Conservation (phyloP, 2,329 filamentous ascomycete species). For the Scopulariopsis brevicaulis region DNA sequence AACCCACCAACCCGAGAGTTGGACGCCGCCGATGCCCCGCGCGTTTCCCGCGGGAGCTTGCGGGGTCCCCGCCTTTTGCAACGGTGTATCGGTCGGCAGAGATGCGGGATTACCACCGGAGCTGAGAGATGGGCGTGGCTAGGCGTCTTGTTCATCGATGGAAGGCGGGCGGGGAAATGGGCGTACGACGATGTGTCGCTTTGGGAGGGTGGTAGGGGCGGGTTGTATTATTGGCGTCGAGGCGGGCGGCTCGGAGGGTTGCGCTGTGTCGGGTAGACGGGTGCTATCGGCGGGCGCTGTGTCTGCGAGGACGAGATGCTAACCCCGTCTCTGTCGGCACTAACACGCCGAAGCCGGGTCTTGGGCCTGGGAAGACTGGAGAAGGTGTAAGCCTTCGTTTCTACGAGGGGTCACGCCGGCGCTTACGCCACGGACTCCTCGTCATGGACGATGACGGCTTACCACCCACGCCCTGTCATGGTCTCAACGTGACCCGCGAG, state of each 20-base stretch:
- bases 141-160: not conserved
- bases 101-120: not conserved
- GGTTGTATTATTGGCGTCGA: not conserved
- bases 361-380: too few relatives aligned
- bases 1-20: too few relatives aligned
- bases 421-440: not conserved
- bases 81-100: not conserved
- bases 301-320: not conserved
- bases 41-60: too few relatives aligned
- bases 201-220: not conserved
- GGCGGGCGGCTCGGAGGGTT: not conserved
- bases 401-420: not conserved
- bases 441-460: not conserved
- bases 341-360: not conserved
- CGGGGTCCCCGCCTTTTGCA: too few relatives aligned
- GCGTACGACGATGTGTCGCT: not conserved
- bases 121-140: not conserved
- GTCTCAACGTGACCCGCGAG: not conserved
- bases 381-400: too few relatives aligned
- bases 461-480: not conserved
- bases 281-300: not conserved
- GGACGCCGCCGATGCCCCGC: too few relatives aligned
- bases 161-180: not conserved
- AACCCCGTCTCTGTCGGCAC: not conserved
- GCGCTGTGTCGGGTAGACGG: not conserved